These are phyloP conservation scores for Toxicodendron radicans DNA, from an alignment of 345 rosid genomes.

Conservation along the genomic window DNA sequence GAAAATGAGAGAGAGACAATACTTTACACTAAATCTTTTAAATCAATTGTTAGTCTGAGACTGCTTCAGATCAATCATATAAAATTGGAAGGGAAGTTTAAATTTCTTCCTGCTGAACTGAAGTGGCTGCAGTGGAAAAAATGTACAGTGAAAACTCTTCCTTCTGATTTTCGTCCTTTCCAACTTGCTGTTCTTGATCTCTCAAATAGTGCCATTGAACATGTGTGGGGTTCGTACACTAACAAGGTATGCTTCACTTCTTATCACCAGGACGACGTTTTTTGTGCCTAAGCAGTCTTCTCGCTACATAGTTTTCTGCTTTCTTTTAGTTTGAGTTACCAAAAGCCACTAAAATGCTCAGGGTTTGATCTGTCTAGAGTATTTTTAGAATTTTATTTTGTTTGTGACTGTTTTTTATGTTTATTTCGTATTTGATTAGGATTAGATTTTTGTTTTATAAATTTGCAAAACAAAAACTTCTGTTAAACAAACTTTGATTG, in stretches of 20 bases:
- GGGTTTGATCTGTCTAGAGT: no score
- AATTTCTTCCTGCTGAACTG: slow-evolving; percentile 46
- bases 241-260: slow-evolving; percentile 31
- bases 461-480: no score
- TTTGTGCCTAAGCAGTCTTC: no score
- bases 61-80: slow-evolving; percentile 63
- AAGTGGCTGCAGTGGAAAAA: slow-evolving; percentile 77
- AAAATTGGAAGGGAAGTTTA: slow-evolving; percentile 50
- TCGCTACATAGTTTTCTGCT: background rate
- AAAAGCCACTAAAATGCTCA: background rate
- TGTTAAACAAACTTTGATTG: no score
- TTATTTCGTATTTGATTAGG: no score
- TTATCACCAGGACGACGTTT: background rate
- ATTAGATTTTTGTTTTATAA: no score
- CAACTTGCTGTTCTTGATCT: slow-evolving; percentile 73
- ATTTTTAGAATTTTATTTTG: no score
- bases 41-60: slow-evolving; percentile 50
- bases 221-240: slow-evolving; percentile 27
- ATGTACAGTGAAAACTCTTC: slow-evolving; percentile 49
- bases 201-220: slow-evolving; percentile 50
- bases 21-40: slow-evolving; percentile 39
- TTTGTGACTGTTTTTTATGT: no score
- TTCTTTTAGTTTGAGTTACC: background rate
- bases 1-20: slow-evolving; percentile 23
- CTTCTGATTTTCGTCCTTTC: slow-evolving; percentile 33